These are phyloP conservation scores for Colletotrichum kahawae DNA, from an alignment of 2,329 filamentous ascomycete genomes.

Conservation along the genomic window DNA sequence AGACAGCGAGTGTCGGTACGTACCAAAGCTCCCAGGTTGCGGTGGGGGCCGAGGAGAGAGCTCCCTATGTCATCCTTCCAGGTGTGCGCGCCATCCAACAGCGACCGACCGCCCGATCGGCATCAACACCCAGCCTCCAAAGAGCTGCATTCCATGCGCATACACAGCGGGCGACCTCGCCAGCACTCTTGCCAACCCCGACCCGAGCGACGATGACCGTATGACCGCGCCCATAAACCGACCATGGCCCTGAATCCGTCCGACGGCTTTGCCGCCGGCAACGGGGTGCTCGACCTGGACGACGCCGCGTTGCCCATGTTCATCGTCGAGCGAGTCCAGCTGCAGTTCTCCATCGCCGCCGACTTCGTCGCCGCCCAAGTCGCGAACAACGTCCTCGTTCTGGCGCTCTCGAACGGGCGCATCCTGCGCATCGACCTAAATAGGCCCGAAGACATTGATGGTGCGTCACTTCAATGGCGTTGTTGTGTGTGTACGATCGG, in stretches of 20 bases:
- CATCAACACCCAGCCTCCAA: conserved; percentile 12
- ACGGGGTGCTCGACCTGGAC: conserved; percentile 58
- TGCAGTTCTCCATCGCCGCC: conserved; percentile 92
- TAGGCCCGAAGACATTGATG: conserved; percentile 93
- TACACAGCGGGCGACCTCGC: neutral
- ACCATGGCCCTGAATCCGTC: conserved; percentile 73
- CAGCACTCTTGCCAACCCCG: neutral
- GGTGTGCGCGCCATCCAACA: neutral
- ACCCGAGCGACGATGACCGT: conserved; percentile 7
- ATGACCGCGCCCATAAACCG: neutral
- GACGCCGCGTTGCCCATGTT: conserved; percentile 84
- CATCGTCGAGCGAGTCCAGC: conserved; percentile 88
- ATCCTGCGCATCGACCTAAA: conserved; percentile 95
- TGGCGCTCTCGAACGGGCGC: conserved; percentile 89
- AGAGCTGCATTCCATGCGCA: conserved; percentile 10
- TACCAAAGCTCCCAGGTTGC: conserved; percentile 1
- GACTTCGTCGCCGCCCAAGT: conserved; percentile 97
- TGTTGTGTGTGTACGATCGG: neutral
- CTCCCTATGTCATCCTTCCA: conserved; percentile 20
- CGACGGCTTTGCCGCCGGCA: conserved; percentile 74
- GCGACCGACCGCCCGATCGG: neutral
- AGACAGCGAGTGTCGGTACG: neutral
- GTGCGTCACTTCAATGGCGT: conserved; percentile 44
- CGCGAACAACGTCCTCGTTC: conserved; percentile 93
- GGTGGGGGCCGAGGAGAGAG: neutral